Conservation (phyloP, 306 rosid species). For the Cercis canadensis region DNA sequence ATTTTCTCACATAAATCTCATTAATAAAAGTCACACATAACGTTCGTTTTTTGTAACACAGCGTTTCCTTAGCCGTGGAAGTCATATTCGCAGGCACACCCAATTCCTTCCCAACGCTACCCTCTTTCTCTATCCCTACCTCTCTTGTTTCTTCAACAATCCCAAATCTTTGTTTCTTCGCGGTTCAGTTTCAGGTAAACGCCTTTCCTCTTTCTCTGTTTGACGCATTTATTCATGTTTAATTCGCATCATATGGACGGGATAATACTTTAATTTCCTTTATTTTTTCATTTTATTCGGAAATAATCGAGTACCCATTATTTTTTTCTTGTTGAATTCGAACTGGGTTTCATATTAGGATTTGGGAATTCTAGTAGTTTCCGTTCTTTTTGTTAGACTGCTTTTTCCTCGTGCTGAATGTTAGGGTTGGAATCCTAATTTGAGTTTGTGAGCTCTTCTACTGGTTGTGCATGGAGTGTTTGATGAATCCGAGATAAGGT, state of each 20-base stretch:
- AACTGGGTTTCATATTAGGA: conserved; percentile 32
- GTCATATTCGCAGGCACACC: conserved; percentile 15
- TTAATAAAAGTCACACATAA: neutral
- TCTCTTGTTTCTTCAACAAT: conserved; percentile 10
- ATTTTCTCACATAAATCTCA: too few species aligned
- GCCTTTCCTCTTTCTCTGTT: neutral
- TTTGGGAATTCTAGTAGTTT: conserved; percentile 20
- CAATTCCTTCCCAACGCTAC: conserved; percentile 27
- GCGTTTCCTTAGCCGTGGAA: conserved; percentile 17
- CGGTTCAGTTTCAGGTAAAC: conserved; percentile 48
- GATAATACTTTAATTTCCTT: conserved; percentile 32
- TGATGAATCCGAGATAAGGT: conserved; percentile 24
- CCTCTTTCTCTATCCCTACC: neutral
- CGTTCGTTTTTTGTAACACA: conserved; percentile 4
- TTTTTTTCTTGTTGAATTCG: conserved; percentile 42
- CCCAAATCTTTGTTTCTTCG: conserved; percentile 40
- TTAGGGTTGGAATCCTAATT: conserved; percentile 46
- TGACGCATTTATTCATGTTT: neutral
- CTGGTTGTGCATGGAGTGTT: conserved; percentile 28
- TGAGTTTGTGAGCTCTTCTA: conserved; percentile 3
- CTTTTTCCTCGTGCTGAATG: conserved; percentile 21
- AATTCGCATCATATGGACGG: conserved; percentile 29
- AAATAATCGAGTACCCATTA: conserved; percentile 44
- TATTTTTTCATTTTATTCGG: conserved; percentile 7
- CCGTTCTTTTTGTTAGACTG: neutral